Conservation (phyloP, 202 grass and related monocot genomes). For the Elaeis oleifera region DNA sequence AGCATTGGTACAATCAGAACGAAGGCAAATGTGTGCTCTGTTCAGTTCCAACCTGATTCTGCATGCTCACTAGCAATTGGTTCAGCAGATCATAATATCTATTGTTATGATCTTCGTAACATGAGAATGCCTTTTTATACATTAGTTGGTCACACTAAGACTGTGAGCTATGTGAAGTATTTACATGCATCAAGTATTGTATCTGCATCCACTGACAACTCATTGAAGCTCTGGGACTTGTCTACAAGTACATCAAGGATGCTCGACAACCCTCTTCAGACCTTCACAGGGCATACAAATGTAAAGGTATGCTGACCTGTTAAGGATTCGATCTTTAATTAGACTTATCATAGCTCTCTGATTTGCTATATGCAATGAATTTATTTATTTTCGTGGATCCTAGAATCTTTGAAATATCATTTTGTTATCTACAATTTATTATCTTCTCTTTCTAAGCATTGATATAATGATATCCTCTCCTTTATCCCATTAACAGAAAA, state of each 20-base stretch:
- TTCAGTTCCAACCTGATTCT: constrained; percentile 89
- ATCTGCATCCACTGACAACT: constrained; percentile 85
- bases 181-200: constrained; percentile 61
- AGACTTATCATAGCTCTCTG: too few species aligned
- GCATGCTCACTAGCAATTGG: constrained; percentile 69
- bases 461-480: too few species aligned
- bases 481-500: too few species aligned
- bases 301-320: constrained; percentile 54
- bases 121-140: constrained; percentile 59
- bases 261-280: constrained; percentile 65
- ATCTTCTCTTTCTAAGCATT: too few species aligned
- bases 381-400: too few species aligned
- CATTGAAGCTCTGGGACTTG: constrained; percentile 91
- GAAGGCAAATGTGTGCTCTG: constrained; percentile 92
- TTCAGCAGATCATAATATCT: constrained; percentile 92
- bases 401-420: too few species aligned
- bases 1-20: constrained; percentile 87
- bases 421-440: too few species aligned
- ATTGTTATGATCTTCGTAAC: constrained; percentile 94
- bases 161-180: constrained; percentile 98
- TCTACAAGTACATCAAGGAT: constrained; percentile 35
- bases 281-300: constrained; percentile 88
- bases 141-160: constrained; percentile 72
- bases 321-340: not conserved
- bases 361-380: too few species aligned